These are phyloP conservation scores for Sextonia rubra DNA, from an alignment of 164 flowering plant species.

Conservation along the genomic window DNA sequence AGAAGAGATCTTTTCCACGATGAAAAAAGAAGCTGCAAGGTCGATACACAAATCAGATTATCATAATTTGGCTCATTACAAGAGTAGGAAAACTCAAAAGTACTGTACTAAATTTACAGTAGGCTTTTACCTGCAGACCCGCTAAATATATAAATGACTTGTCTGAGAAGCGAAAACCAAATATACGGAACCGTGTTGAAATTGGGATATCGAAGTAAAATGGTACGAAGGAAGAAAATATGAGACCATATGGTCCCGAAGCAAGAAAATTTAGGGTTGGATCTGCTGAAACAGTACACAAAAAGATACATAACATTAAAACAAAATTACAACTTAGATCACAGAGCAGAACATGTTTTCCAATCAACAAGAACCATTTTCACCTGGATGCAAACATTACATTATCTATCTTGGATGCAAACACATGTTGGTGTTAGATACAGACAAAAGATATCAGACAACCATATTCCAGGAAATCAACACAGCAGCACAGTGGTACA, in stretches of 20 bases:
- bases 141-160: slow-evolving; percentile 95
- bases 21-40: slow-evolving; percentile 81
- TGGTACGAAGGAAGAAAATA: slow-evolving; percentile 87
- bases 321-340: background rate
- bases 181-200: slow-evolving; percentile 74
- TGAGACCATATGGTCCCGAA: slow-evolving; percentile 87
- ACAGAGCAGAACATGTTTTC: background rate
- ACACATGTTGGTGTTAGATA: background rate
- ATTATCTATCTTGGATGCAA: background rate
- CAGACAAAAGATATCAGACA: background rate
- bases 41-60: background rate
- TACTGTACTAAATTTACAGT: background rate
- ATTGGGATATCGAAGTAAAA: slow-evolving; percentile 90
- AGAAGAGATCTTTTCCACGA: slow-evolving; percentile 86
- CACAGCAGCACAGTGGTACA: background rate
- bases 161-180: slow-evolving; percentile 73
- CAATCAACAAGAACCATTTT: background rate
- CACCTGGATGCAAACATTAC: background rate
- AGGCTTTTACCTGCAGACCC: slow-evolving; percentile 75
- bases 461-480: background rate
- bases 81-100: background rate
- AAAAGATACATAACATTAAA: background rate
- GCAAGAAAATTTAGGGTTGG: slow-evolving; percentile 47
- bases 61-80: background rate
- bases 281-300: slow-evolving; percentile 44